Evolutionary conservation across 2,329 filamentous ascomycete species (phyloP).

Genomic region (Cladorrhinum sp.): DNA sequence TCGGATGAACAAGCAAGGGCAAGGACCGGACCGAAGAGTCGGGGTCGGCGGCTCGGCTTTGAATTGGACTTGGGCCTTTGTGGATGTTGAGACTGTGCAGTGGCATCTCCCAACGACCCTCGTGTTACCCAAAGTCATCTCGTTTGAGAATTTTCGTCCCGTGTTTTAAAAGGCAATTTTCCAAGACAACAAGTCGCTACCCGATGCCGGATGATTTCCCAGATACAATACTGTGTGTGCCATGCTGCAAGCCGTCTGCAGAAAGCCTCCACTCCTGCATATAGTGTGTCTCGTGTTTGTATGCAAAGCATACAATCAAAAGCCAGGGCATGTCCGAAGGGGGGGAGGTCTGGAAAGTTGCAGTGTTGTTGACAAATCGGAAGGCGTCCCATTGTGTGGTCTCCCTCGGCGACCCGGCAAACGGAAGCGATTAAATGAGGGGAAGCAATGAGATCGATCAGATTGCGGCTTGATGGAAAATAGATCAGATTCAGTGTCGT

Average conservation of each 20-base stretch:
- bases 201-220: background rate
- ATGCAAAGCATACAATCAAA: background rate
- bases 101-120: too few species aligned
- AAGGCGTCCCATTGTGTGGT: background rate
- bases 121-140: background rate
- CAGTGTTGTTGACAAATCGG: constrained; percentile 5
- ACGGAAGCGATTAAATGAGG: background rate
- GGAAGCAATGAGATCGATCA: constrained; percentile 7
- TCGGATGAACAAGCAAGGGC: too few species aligned
- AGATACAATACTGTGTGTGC: background rate
- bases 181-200: background rate
- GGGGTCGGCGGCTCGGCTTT: too few species aligned
- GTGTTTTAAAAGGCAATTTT: background rate
- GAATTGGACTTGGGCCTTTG: too few species aligned
- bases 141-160: background rate
- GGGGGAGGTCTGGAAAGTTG: too few species aligned
- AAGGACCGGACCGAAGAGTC: too few species aligned
- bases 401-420: background rate
- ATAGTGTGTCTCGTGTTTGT: background rate
- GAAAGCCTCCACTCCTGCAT: too few species aligned
- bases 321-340: background rate
- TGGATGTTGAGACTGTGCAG: too few species aligned
- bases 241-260: too few species aligned
- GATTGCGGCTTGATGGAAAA: constrained; percentile 1
- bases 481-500: background rate